Evolutionary conservation across 257 asterid genomes (phyloP), one percentile per base, ranked within the genome.

Genomic region (Plantago ovata): DNA sequence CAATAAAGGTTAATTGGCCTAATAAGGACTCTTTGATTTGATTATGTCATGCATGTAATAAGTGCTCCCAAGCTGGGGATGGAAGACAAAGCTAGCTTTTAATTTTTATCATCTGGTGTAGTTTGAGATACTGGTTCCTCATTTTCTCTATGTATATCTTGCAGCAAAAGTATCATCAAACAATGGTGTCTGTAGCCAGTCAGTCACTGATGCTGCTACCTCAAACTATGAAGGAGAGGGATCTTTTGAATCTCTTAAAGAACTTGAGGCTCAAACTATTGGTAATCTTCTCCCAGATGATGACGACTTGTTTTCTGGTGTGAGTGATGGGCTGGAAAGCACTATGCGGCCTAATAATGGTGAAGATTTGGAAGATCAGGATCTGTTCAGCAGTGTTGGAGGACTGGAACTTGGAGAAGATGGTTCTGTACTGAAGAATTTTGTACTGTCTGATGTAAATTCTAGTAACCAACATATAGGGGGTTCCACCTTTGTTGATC

Each of bases 211-310:
- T 61, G 82, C 36, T 28, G 36, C 36, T 28, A 28, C 72, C 69
- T 69, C 86, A 63, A 87, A 77, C 58, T 68, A 62, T 67, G 82
- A 86, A 67, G 95, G 77, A 66, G 94, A 84, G 52, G 95, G 85
- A 54, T 81, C 83, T 45, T 84, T 82, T 75, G 92, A 79, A 69
- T 89, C 95, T 10, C 81, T 89, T 66, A 76, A 82, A 79, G 95
- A 93, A 79, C 79, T 89, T 57, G 95, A 93, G 82, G 98, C 96
- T 63, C 89, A 80, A 22, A 79, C 98, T 56, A 86, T 93, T 62
- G 95, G 97, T 38, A 84, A 86, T 81, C 98, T 93, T 78, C 94
- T 93, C 56, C 98, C 98, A 59, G 97, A 89, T 74, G 95, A 91
- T 40, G 98, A 90, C n/a, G 98, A 90, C 75, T 72, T 91, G 69